Conservation (phyloP, 75 land plant species). For the Sequoia sempervirens region DNA sequence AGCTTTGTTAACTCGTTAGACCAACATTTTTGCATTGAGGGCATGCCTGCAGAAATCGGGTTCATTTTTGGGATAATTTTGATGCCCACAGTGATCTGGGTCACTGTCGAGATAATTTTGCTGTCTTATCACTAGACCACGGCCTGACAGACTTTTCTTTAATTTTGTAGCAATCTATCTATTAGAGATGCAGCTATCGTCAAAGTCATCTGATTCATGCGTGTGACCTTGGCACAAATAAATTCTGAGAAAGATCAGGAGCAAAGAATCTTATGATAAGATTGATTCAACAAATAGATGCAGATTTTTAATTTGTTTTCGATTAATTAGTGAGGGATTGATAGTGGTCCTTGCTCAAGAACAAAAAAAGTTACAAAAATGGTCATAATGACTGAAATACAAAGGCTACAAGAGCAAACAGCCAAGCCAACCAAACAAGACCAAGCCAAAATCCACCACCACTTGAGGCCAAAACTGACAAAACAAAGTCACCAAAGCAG, state of each 20-base stretch:
- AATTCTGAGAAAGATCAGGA: background rate
- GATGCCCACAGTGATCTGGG: background rate
- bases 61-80: background rate
- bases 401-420: too few species aligned
- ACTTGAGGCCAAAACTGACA: too few species aligned
- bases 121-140: background rate
- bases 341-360: too few species aligned
- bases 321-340: too few species aligned
- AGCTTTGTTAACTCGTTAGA: background rate
- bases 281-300: background rate
- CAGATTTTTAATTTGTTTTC: background rate
- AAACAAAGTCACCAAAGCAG: too few species aligned
- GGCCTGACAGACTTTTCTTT: background rate
- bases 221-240: background rate
- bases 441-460: too few species aligned
- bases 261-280: background rate
- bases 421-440: too few species aligned
- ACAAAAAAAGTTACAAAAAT: too few species aligned
- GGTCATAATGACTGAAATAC: too few species aligned
- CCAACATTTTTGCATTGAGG: background rate
- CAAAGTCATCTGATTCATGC: background rate
- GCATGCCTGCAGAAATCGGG: background rate
- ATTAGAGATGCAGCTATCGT: background rate
- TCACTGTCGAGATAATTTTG: background rate
- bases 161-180: background rate